phyloP scores from a whole-genome alignment of 2,329 filamentous ascomycete genomes.

The Xenoacremonium recifei region DNA sequence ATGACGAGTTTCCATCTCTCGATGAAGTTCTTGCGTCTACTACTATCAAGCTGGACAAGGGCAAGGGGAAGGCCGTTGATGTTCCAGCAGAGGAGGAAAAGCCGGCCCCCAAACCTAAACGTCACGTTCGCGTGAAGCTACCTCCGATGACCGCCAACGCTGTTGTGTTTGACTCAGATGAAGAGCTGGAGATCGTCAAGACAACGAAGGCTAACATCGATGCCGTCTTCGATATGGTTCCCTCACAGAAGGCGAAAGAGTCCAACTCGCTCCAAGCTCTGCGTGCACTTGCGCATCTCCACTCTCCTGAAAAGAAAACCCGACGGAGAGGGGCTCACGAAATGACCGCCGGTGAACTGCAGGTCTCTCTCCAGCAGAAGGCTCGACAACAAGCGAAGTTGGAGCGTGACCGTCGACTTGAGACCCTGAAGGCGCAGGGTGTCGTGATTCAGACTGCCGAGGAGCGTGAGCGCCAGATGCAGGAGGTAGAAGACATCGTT shows the following conservation, averaged over 20 bases:
- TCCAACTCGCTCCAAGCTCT: conserved; percentile 63
- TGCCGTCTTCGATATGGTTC: conserved; percentile 69
- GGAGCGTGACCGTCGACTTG: conserved; percentile 75
- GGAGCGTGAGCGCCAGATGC: conserved; percentile 78
- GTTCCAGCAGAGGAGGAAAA: conserved; percentile 14
- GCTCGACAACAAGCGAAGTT: conserved; percentile 77
- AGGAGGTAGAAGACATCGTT: conserved; percentile 83
- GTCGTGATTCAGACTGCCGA: conserved; percentile 81
- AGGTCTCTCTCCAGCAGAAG: conserved; percentile 64
- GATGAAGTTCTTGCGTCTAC: conserved; percentile 34
- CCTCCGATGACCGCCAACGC: conserved; percentile 39
- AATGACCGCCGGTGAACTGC: conserved; percentile 70
- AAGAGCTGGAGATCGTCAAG: conserved; percentile 63
- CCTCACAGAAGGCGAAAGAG: conserved; percentile 61
- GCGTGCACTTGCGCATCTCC: conserved; percentile 72
- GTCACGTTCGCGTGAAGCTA: conserved; percentile 51
- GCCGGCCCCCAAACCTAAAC: conserved; percentile 35
- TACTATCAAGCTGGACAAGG: conserved; percentile 48
- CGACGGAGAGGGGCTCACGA: conserved; percentile 42
- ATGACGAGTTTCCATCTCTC: conserved; percentile 37
- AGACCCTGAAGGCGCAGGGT: conserved; percentile 75
- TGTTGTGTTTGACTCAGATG: conserved; percentile 47
- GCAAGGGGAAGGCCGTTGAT: conserved; percentile 55
- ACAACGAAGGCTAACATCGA: conserved; percentile 52
- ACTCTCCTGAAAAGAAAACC: conserved; percentile 57